Conservation (phyloP, 1,284 basidiomycete species). For the Naganishia sp. region DNA sequence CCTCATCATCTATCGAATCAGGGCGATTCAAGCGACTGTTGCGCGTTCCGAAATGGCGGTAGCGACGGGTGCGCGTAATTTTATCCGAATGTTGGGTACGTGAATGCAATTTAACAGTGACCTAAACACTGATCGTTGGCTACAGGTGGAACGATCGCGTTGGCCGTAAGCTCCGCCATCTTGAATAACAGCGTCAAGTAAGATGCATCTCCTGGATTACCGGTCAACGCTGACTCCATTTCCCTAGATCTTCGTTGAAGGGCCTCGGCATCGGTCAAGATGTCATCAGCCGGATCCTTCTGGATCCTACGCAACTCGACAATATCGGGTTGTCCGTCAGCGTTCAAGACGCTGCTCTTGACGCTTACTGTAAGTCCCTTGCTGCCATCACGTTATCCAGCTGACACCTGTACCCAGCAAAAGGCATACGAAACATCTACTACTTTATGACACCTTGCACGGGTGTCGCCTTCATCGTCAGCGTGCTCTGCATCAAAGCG, state of each 20-base stretch:
- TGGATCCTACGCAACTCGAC: constrained; percentile 42
- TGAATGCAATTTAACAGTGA: constrained; percentile 27
- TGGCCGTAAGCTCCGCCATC: constrained; percentile 40
- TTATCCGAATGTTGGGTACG: constrained; percentile 45
- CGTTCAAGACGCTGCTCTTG: constrained; percentile 36
- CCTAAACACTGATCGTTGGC: constrained; percentile 24
- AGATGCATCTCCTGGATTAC: constrained; percentile 11
- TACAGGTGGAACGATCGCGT: constrained; percentile 34
- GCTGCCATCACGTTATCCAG: neutral
- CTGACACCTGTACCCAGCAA: constrained; percentile 35
- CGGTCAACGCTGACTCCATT: neutral
- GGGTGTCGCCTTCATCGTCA: constrained; percentile 44
- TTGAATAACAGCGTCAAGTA: constrained; percentile 42
- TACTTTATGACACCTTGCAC: constrained; percentile 46
- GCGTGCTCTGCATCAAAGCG: constrained; percentile 46
- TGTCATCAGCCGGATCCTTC: constrained; percentile 34
- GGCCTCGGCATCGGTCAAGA: constrained; percentile 4
- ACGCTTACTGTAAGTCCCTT: constrained; percentile 45
- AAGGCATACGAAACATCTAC: constrained; percentile 46
- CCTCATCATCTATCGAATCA: neutral
- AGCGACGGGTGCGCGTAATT: constrained; percentile 47
- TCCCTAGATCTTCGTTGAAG: constrained; percentile 23
- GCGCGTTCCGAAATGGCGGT: constrained; percentile 49
- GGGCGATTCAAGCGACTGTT: constrained; percentile 60
- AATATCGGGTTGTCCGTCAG: constrained; percentile 35